Evolutionary conservation across 306 rosid species (phyloP).

Genomic region (Prunus padus): DNA sequence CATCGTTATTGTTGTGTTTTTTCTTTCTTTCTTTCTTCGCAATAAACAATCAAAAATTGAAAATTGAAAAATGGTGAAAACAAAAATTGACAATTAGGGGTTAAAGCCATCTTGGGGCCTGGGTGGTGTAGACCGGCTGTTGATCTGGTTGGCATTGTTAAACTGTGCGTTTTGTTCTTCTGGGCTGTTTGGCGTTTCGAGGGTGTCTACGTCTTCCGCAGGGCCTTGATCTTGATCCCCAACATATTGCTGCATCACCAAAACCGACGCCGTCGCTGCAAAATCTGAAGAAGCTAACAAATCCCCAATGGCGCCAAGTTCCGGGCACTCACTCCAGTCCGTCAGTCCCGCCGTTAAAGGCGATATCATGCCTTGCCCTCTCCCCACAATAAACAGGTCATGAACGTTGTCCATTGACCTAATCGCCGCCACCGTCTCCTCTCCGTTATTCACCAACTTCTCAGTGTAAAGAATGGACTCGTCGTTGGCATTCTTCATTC

Average conservation of each 20-base stretch:
- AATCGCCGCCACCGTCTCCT: constrained; percentile 75
- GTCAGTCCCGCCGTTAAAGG: constrained; percentile 84
- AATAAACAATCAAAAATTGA: too few relatives aligned
- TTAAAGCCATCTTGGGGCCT: constrained; percentile 13
- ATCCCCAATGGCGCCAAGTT: constrained; percentile 88
- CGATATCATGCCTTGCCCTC: constrained; percentile 75
- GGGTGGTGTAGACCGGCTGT: constrained; percentile 12
- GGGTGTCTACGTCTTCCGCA: background rate
- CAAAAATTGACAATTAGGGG: background rate
- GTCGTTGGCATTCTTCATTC: constrained; percentile 8
- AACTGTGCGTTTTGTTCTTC: constrained; percentile 23
- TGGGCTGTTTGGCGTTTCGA: constrained; percentile 26
- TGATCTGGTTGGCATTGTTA: constrained; percentile 9
- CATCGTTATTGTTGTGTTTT: too few relatives aligned
- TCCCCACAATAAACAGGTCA: constrained; percentile 79
- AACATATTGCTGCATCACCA: constrained; percentile 71
- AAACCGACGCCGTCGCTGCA: constrained; percentile 75
- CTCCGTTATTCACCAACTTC: constrained; percentile 72
- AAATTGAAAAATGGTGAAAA: background rate
- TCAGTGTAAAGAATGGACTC: constrained; percentile 50
- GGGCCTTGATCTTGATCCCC: constrained; percentile 31
- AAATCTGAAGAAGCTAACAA: constrained; percentile 83
- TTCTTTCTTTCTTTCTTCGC: too few relatives aligned
- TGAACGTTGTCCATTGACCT: constrained; percentile 62
- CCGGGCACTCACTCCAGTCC: constrained; percentile 97